Evolutionary conservation across 2,329 filamentous ascomycete species (phyloP).

Genomic region (Ascochyta viciae-villosae): DNA sequence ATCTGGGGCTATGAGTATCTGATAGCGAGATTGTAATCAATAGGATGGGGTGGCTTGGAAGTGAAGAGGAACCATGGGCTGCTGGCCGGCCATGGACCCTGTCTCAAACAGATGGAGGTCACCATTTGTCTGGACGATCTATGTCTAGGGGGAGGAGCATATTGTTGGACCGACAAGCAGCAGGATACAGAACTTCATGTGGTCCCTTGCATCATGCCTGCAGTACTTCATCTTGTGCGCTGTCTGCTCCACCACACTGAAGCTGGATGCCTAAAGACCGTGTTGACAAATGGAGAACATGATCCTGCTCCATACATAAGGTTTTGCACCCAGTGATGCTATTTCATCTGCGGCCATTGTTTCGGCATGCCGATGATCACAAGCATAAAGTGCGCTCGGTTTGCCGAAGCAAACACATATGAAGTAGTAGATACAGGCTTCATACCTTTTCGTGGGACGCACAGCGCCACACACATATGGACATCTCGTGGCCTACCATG

Average conservation of each 20-base stretch:
- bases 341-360: not conserved
- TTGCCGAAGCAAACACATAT: not conserved
- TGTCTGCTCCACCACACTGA: slow-evolving; percentile 3
- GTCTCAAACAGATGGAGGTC: not conserved
- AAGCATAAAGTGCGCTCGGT: not conserved
- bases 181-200: slow-evolving; percentile 10
- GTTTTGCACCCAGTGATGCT: not conserved
- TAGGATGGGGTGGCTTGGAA: too few species aligned
- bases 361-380: slow-evolving; percentile 7
- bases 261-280: slow-evolving; percentile 1
- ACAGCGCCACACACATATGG: not conserved
- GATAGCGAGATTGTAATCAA: not conserved
- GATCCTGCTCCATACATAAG: slow-evolving; percentile 3
- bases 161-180: slow-evolving; percentile 1
- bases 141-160: not conserved
- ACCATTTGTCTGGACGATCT: not conserved
- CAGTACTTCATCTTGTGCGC: slow-evolving; percentile 1
- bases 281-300: slow-evolving; percentile 6
- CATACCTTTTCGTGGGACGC: not conserved
- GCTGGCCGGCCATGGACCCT: not conserved
- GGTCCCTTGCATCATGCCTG: not conserved
- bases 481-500: too few species aligned
- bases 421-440: not conserved
- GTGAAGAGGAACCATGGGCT: not conserved
- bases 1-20: not conserved